phyloP scores from a whole-genome alignment of 2,329 filamentous ascomycete genomes.

The Metarhizium album region DNA sequence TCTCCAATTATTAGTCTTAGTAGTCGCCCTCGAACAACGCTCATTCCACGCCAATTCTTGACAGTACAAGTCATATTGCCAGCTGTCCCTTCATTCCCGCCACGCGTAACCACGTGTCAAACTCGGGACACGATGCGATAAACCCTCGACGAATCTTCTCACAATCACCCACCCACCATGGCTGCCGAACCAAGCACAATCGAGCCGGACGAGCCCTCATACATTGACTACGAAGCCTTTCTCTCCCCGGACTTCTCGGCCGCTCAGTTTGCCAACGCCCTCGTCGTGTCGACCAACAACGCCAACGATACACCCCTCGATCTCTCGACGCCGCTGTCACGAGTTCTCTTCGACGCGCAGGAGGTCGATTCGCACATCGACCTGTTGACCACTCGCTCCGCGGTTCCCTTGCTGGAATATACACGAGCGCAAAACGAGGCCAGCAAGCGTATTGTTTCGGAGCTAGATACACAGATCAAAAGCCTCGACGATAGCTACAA shows the following conservation, averaged over 20 bases:
- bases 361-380: constrained; percentile 97
- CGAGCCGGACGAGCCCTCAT: constrained; percentile 55
- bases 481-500: constrained; percentile 76
- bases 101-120: no score
- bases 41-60: neutral
- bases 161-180: neutral
- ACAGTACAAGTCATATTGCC: neutral
- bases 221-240: constrained; percentile 94
- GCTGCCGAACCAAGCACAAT: neutral
- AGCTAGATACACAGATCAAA: constrained; percentile 70
- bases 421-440: constrained; percentile 65
- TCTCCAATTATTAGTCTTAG: no score
- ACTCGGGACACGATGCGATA: neutral
- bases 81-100: no score
- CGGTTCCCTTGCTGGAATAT: constrained; percentile 68
- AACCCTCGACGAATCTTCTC: neutral
- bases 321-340: constrained; percentile 84
- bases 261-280: constrained; percentile 72
- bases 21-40: no score
- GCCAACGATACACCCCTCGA: constrained; percentile 81
- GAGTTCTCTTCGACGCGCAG: constrained; percentile 91
- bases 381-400: constrained; percentile 71
- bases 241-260: constrained; percentile 74
- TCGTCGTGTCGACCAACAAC: constrained; percentile 88
- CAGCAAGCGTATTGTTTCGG: constrained; percentile 59